Percentiles rank a stretch among this genome's conserved stretches.
Evolutionary conservation across 176 grass and related monocot genomes (phyloP).

Genomic region (Oryza glaberrima): DNA sequence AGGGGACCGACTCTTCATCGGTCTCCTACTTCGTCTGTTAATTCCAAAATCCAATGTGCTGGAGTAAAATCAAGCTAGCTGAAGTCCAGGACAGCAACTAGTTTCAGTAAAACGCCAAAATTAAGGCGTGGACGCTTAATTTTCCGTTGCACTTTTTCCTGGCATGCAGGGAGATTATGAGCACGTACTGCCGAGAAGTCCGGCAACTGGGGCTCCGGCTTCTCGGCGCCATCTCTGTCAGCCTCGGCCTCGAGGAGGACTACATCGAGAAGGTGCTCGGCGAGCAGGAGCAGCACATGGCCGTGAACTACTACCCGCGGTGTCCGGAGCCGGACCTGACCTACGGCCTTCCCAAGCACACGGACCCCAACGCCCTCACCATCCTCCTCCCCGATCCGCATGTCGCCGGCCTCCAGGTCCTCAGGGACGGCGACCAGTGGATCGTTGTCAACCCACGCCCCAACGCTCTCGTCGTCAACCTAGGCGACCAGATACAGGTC

Average conservation of each 20-base stretch:
- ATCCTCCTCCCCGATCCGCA: conserved; percentile 69
- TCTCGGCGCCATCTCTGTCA: conserved; percentile 61
- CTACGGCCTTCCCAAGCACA: conserved; percentile 72
- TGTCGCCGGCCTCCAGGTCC: conserved; percentile 77
- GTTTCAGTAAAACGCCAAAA: background rate
- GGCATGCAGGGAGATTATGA: conserved; percentile 53
- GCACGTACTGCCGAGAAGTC: conserved; percentile 66
- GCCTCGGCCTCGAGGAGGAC: conserved; percentile 67
- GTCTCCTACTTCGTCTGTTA: background rate
- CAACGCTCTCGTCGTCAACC: conserved; percentile 67
- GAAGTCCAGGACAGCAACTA: background rate
- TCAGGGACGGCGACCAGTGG: conserved; percentile 63
- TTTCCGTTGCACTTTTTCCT: background rate
- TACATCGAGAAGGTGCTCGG: conserved; percentile 59
- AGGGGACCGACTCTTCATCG: background rate
- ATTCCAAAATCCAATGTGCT: background rate
- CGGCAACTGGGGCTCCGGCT: conserved; percentile 59
- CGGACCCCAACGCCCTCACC: conserved; percentile 79
- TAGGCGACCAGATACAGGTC: conserved; percentile 87
- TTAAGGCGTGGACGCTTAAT: no score
- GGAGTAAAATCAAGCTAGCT: background rate
- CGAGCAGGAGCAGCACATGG: conserved; percentile 90
- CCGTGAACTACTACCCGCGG: conserved; percentile 87
- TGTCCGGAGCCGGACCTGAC: conserved; percentile 85
- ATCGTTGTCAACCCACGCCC: conserved; percentile 57